Percentiles rank a stretch among this genome's conserved stretches.
Conservation (phyloP, 1,139 yeast species). For the Pichia norvegensis region DNA sequence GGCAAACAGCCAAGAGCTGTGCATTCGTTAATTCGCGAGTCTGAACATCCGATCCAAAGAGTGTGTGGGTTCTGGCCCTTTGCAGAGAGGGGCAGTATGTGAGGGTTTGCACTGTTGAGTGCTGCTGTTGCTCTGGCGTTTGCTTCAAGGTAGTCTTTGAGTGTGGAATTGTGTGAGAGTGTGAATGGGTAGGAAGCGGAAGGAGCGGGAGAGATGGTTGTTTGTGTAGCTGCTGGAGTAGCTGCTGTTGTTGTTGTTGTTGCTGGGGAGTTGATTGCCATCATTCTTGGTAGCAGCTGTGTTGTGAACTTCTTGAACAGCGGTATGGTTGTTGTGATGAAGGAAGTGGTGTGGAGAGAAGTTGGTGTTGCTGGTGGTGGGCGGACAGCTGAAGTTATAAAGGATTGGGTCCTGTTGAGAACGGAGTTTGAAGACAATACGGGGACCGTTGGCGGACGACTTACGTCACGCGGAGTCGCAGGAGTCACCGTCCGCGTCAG, state of each 20-base stretch:
- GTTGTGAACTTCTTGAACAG: slow-evolving; percentile 4
- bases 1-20: slow-evolving; percentile 83
- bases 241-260: background rate
- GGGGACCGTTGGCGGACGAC: too few species aligned
- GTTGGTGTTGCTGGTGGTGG: background rate
- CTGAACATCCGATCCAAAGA: slow-evolving; percentile 93
- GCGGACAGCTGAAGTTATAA: background rate
- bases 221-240: background rate
- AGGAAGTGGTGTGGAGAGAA: background rate
- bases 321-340: slow-evolving; percentile 7
- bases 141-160: slow-evolving; percentile 59
- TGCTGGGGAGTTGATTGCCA: slow-evolving; percentile 6
- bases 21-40: slow-evolving; percentile 51
- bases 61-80: slow-evolving; percentile 91
- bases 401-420: background rate
- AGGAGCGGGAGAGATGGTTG: background rate
- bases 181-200: slow-evolving; percentile 41
- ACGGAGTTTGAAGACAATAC: too few species aligned
- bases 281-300: slow-evolving; percentile 5
- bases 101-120: slow-evolving; percentile 52
- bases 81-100: slow-evolving; percentile 61
- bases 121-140: slow-evolving; percentile 63
- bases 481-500: too few species aligned
- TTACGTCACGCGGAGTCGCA: too few species aligned
- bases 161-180: slow-evolving; percentile 46